Evolutionary conservation across 345 rosid genomes (phyloP), one percentile per base, ranked within the genome.

Genomic region (Orychophragmus violaceus): DNA sequence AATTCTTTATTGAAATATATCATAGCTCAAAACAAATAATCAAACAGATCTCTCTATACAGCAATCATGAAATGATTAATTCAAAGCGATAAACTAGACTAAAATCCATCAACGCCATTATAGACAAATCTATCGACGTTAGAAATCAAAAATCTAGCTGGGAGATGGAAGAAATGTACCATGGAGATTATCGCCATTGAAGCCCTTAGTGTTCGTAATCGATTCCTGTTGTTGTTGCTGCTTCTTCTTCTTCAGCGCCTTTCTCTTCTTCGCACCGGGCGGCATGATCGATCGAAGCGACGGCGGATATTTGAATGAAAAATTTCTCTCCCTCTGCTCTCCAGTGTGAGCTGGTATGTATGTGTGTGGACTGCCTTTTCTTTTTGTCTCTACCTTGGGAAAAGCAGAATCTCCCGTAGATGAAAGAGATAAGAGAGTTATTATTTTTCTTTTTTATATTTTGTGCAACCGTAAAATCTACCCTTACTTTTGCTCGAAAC

Each of bases 251-350:
- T 71, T 86, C 78, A 90, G 83, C 44, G 94, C 96, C 68, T 84
- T 94, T 57, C 99, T 85, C 88, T 78, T 94, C 90, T 82, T 94
- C 14, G 96, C 66, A 78, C 92, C 92, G 2, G 91, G 76, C 19
- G 99, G 95, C 99, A 90, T 94, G 83, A 76, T 81, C 70, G 76
- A 51, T 60, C 45, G 21, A 17, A 23, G 8, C 14, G 4, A 22
- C n/a, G 6, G 28, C 11, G 16, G 50, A 56, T 5, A 30, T 12
- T 29, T 29, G 46, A 58, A 22, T 14, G 36, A 35, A 35, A 64
- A 30, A 1, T 6, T 57, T 36, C 49, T 52, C 42, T 62, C 36
- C n/a, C 48, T 48, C 54, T 56, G n/a, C 42, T 41, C 13, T 39
- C n/a, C 16, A 46, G 7, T 5, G 66, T 49, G 69, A 39, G 62